Evolutionary conservation across 1,284 basidiomycete species (phyloP), one percentile per base, ranked within the genome.

Genomic region (Trametes hirsuta): DNA sequence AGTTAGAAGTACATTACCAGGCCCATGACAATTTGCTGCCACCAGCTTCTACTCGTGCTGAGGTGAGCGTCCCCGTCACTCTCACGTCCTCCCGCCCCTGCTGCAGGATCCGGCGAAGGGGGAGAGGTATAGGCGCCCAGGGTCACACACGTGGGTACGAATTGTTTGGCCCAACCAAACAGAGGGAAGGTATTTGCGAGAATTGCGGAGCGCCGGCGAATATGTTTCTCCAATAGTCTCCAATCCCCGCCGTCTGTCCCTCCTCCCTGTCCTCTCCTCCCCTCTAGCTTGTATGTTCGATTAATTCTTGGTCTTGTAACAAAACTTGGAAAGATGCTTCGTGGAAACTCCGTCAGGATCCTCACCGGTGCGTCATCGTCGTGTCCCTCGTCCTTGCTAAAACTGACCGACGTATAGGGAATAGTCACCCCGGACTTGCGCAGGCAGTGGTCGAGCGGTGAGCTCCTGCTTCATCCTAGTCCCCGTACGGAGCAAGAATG

Each of bases 371-470:
- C 71, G 89, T 79, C 36, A 5, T 45, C 5, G 42, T 58, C 47
- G 50, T 62, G 53, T 39, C 53, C 41, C 21, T 41, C 55, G 22
- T 37, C 34, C 11, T 24, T n/a, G 45, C 63, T 15, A 24, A 15
- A 9, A 57, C 54, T 68, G 61, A 58, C 67, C 36, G 61, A 53
- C 41, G 21, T 61, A 39, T 78, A 98, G 95, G 97, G 76, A 99
- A 98, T 83, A 95, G 94, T 76, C 97, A 99, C 81, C 95, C 95
- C 66, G 93, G 95, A 84, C 91, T 99, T 78, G 97, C 97, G 72
- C 86, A 93, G 75, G 85, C 89, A 62, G 95, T 99, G 75, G 93
- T 95, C 71, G 90, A 95, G 81, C 89, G 95, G 95, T 97, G 84
- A 88, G 94, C 84, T 78, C 78, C 78, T 72, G 74, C 78, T 77